phyloP scores from a whole-genome alignment of 164 flowering plant genomes.

The Brasenia schreberi region DNA sequence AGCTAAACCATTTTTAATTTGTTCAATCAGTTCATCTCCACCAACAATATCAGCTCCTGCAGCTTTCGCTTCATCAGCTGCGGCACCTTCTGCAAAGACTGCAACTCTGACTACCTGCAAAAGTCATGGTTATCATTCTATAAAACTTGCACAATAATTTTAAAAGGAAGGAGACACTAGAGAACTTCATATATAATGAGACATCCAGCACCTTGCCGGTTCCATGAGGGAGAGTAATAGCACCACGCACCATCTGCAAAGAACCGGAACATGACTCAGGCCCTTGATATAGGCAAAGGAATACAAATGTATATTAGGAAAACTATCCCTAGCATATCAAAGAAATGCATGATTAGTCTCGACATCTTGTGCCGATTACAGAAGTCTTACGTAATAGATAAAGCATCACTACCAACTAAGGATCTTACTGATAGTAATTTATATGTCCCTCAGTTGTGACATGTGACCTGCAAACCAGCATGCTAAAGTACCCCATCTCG shows the following conservation, averaged over 20 bases:
- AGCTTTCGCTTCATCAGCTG: conserved; percentile 90
- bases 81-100: conserved; percentile 84
- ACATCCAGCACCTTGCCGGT: conserved; percentile 57
- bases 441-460: too few relatives aligned
- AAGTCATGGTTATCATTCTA: conserved; percentile 1
- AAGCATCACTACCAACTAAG: too few relatives aligned
- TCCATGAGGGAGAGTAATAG: conserved; percentile 74
- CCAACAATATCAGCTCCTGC: conserved; percentile 98
- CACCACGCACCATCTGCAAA: conserved; percentile 76
- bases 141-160: not conserved
- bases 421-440: too few relatives aligned
- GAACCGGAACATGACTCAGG: not conserved
- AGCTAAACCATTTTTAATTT: conserved; percentile 47
- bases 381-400: too few relatives aligned
- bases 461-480: too few relatives aligned
- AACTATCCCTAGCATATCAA: too few relatives aligned
- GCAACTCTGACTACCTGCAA: conserved; percentile 62
- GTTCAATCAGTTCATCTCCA: conserved; percentile 73
- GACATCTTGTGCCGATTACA: too few relatives aligned
- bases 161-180: too few relatives aligned
- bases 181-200: not conserved
- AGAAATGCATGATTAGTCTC: too few relatives aligned
- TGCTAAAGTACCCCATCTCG: too few relatives aligned
- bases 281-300: too few relatives aligned
- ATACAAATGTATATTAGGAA: too few relatives aligned